Evolutionary conservation across 495 filamentous ascomycete species (phyloP), one percentile per base, ranked within the genome.

Genomic region (Neurospora terricola): DNA sequence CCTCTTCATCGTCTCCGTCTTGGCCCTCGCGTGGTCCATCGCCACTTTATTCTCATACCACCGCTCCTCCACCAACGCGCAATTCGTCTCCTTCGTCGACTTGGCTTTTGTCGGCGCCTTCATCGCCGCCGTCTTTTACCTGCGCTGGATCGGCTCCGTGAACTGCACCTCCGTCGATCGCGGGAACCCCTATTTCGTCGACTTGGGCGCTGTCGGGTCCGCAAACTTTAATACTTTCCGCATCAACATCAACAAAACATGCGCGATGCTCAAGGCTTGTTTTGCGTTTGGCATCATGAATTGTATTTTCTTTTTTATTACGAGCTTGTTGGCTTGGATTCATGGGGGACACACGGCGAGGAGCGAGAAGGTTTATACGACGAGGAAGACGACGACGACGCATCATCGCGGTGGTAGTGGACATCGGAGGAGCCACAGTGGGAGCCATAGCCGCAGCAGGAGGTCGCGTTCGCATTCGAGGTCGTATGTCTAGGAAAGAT

Each of bases 251-350:
- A 87, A 94, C 78, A 95, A 95, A 87, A 87, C 86, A 4, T 97
- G 94, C 81, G 87, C 88, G 21, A 95, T 97, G 93, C 87, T 95
- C 71, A 97, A 97, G 88, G 90, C 94, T 1, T 86, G 83, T 74
- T 97, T 92, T 75, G 94, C 93, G 3, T 87, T 97, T 73, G 94
- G 88, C 1, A 97, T 97, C 77, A 95, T 97, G 89, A 93, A 96
- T 77, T 83, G 83, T 70, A 82, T 96, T 38, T 93, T 95, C 81
- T 97, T 97, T 81, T 88, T 91, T 78, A 82, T 93, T 77, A 95
- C 93, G 1, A 84, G 84, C 37, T 78, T 91, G 11, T 75, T 91
- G 23, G 90, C 91, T 5, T 83, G 89, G 48, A 81, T 92, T 70
- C 87, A 91, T 72, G 83, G 85, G 30, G 82, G 81, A 14, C 78